Base-by-base conservation (phyloP, 768 basidiomycete genomes). In the Leccinellum albellum region DNA sequence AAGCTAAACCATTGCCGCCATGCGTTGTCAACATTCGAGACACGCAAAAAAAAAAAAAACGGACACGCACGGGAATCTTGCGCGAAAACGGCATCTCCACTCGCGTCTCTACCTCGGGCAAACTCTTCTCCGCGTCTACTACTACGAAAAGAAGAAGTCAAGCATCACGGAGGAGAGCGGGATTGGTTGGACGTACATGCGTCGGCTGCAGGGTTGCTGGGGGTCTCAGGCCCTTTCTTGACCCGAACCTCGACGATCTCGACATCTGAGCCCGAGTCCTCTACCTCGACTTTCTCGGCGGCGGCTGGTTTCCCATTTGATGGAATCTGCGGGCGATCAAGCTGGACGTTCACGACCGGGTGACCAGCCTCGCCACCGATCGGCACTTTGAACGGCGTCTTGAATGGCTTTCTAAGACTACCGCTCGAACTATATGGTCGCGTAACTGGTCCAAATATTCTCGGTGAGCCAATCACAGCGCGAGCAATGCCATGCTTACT, bases 321-420 rank as follows among this genome's bases (percentile, higher is more conserved):
- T 40, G n/a, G 37, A 33, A 17, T 24, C 20, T 42, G 40, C 31
- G 10, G 45, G 1, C 42, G 13, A 46, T 46, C 32, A 20, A 40
- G 5, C 12, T 35, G 50, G 29, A 26, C 24, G 17, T 60, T 63
- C 6, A 63, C 42, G 7, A 14, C 28, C 7, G 58, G 56, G 1
- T 50, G 57, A 44, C 63, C 71, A 74, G 1, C 66, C 65, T 62
- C 74, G 78, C 64, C 79, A 79, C 66, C 74, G 47, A 83, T 65
- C 0, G 71, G 66, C 0, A 63, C 66, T 51, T 72, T 75, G 62
- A 73, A 74, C 1, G 78, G 78, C 1, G 73, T 71, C 62, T 77
- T 83, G 70, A 84, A 87, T 3, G 84, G 85, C 64, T 82, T 85
- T 44, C 64, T 74, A 51, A 84, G 61, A 53, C 61, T 63, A 24